phyloP scores from a whole-genome alignment of 1,284 basidiomycete genomes.

The Melampsora allii-populina region DNA sequence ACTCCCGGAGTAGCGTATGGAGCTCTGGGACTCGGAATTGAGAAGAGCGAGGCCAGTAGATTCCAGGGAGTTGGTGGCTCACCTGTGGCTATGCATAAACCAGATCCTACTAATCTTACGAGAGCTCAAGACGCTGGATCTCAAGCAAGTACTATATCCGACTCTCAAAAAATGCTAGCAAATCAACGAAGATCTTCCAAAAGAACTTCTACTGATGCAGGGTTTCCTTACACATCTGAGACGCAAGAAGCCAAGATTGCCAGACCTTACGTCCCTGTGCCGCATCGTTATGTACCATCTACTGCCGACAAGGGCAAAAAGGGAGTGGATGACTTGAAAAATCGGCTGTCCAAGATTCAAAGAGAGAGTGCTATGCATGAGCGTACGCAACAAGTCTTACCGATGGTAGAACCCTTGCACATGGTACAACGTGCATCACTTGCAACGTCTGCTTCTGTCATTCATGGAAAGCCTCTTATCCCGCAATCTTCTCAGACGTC shows the following conservation, averaged over 20 bases:
- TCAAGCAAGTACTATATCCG: slow-evolving; percentile 5
- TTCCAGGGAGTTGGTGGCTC: background rate
- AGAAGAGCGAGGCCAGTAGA: background rate
- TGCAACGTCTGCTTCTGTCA: slow-evolving; percentile 12
- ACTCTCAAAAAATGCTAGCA: slow-evolving; percentile 9
- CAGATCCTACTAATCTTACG: background rate
- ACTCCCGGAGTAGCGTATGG: slow-evolving; percentile 23
- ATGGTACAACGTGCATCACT: slow-evolving; percentile 16
- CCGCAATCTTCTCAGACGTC: background rate
- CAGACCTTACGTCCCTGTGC: slow-evolving; percentile 30
- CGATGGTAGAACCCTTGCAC: slow-evolving; percentile 5
- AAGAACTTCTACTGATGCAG: slow-evolving; percentile 39
- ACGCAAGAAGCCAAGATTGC: slow-evolving; percentile 37
- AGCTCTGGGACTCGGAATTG: slow-evolving; percentile 2
- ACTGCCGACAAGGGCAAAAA: slow-evolving; percentile 11
- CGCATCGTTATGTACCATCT: slow-evolving; percentile 8
- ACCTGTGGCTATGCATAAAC: slow-evolving; percentile 9
- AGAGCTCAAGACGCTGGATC: background rate
- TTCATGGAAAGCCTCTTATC: background rate
- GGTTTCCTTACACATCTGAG: slow-evolving; percentile 33
- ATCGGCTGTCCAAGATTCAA: slow-evolving; percentile 28
- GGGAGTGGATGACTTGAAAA: slow-evolving; percentile 38
- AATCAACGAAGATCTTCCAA: slow-evolving; percentile 25
- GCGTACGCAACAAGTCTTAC: slow-evolving; percentile 15
- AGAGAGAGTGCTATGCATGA: slow-evolving; percentile 41